A percentile compares a stretch with the other conserved stretches of the same genome.
phyloP scores from a whole-genome alignment of 2,329 filamentous ascomycete genomes.

The Aspergillus japonicus region DNA sequence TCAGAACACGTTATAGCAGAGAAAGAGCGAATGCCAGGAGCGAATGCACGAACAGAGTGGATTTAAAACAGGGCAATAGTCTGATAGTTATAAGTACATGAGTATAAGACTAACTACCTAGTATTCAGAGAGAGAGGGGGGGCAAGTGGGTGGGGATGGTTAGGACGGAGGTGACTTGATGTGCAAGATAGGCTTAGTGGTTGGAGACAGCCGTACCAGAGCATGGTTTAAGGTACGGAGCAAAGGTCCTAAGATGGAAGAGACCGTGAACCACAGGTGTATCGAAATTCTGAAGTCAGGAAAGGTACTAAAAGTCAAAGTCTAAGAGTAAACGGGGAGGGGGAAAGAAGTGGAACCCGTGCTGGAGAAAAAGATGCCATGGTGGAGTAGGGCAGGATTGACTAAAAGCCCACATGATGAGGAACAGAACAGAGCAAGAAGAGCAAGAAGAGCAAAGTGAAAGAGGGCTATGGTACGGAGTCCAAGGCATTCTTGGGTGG shows the following conservation, averaged over 20 bases:
- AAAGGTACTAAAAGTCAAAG: neutral
- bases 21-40: neutral
- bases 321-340: neutral
- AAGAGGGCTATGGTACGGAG: neutral
- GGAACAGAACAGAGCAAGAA: neutral
- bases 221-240: slow-evolving; percentile 4
- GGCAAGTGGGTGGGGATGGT: slow-evolving; percentile 1
- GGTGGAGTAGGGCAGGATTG: neutral
- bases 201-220: neutral
- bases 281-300: neutral
- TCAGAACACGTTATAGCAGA: neutral
- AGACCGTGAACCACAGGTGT: slow-evolving; percentile 1
- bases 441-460: neutral
- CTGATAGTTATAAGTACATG: slow-evolving; percentile 12
- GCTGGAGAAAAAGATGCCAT: slow-evolving; percentile 4
- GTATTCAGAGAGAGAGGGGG: neutral
- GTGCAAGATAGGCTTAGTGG: neutral
- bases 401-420: neutral
- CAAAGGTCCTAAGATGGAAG: slow-evolving; percentile 5
- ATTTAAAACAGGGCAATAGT: neutral
- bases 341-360: neutral
- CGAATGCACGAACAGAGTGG: neutral
- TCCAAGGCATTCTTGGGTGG: neutral
- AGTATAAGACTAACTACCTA: neutral
- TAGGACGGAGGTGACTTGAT: neutral